Conservation (phyloP, 495 filamentous ascomycete species). For the Podospora didyma region DNA sequence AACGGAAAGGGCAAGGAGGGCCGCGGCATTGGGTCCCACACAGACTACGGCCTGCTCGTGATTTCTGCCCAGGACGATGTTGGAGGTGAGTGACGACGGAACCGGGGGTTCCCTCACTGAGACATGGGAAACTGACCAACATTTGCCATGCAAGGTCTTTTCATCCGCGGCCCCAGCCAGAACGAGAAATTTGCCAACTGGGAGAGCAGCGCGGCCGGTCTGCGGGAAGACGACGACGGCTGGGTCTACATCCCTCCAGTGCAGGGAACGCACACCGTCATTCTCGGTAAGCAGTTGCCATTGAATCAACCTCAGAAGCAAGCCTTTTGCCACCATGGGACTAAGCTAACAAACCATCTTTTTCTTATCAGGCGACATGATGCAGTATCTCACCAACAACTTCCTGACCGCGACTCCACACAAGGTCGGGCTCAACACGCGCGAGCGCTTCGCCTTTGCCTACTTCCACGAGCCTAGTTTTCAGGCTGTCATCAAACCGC, state of each 20-base stretch:
- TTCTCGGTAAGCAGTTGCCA: conserved; percentile 40
- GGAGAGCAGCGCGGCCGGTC: conserved; percentile 39
- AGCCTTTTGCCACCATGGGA: not conserved
- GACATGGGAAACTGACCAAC: not conserved
- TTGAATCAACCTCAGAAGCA: not conserved
- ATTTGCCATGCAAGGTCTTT: conserved; percentile 24
- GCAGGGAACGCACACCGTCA: conserved; percentile 35
- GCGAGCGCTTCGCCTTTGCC: conserved; percentile 38
- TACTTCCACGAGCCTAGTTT: conserved; percentile 49
- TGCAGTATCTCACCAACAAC: conserved; percentile 41
- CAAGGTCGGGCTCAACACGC: conserved; percentile 44
- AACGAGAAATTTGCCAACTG: conserved; percentile 41
- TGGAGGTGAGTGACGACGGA: conserved; percentile 26
- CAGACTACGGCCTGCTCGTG: conserved; percentile 43
- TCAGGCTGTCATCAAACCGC: conserved; percentile 35
- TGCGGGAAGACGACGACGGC: conserved; percentile 36
- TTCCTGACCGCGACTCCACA: conserved; percentile 40
- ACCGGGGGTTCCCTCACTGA: not conserved
- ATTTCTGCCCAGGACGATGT: conserved; percentile 42
- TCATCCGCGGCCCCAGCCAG: conserved; percentile 34
- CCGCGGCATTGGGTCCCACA: conserved; percentile 44
- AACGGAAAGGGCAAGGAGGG: conserved; percentile 43
- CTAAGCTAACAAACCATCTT: not conserved
- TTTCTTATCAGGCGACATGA: conserved; percentile 45
- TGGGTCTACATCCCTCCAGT: conserved; percentile 43